Conservation (phyloP, 75 land plant genomes). For the Selaginella moellendorffii region DNA sequence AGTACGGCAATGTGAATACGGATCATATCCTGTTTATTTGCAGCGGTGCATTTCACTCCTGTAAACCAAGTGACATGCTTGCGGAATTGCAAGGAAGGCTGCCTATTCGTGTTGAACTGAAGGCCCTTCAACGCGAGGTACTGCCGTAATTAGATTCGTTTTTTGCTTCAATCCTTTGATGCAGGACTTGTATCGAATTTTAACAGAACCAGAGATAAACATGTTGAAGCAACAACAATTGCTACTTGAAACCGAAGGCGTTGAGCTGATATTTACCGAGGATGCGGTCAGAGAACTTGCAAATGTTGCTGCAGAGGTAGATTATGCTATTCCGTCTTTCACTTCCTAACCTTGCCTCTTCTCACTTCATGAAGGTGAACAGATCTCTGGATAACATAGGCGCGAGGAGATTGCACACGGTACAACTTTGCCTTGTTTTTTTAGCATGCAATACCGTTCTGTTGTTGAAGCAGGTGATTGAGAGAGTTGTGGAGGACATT, state of each 20-base stretch:
- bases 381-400: constrained; percentile 27
- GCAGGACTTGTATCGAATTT: constrained; percentile 30
- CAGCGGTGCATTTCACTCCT: constrained; percentile 32
- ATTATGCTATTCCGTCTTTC: not conserved
- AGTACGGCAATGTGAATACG: constrained; percentile 31
- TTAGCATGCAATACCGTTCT: not conserved
- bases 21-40: constrained; percentile 35
- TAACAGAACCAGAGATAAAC: constrained; percentile 31
- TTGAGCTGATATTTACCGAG: constrained; percentile 27
- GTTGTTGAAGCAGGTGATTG: constrained; percentile 17
- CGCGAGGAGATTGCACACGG: constrained; percentile 28
- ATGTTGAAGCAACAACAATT: constrained; percentile 29
- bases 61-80: constrained; percentile 35
- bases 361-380: constrained; percentile 17
- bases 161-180: not conserved
- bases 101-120: constrained; percentile 30
- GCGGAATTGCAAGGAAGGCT: constrained; percentile 31
- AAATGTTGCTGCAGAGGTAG: constrained; percentile 30
- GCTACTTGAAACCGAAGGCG: constrained; percentile 25
- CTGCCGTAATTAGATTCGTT: not conserved
- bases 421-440: constrained; percentile 5
- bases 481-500: constrained; percentile 31
- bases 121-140: constrained; percentile 28
- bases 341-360: not conserved
- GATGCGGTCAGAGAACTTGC: constrained; percentile 26